Base-by-base conservation (phyloP, 495 filamentous ascomycete genomes). In the Sphaerosporella brunnea region DNA sequence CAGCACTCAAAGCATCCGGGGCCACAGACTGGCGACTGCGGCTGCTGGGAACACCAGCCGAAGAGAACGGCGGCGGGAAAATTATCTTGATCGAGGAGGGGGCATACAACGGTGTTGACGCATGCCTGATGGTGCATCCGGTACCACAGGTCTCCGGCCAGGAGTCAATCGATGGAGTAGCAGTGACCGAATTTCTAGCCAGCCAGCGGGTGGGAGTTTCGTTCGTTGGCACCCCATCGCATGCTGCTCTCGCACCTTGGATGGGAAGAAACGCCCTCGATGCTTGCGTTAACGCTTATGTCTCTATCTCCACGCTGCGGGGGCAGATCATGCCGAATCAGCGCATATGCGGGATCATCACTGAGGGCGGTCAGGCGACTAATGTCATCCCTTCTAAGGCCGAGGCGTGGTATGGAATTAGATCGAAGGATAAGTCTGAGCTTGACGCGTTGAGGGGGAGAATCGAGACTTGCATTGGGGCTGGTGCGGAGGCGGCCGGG, bases 51-150 rank as follows among this genome's bases (percentile, higher is more conserved):
- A 83, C 79, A 0, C 80, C 80, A 0, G 80, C 74, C 0, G 79
- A 84, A 60, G 79, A 83, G 64, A 73, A 72, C 15, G 75, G 77
- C 9, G 78, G 78, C 5, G 80, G 79, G 19, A 82, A 84, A 58
- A 75, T 75, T 46, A 72, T 70, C 36, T 66, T 82, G 5, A 82
- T 1, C 65, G 7, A 61, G 54, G 34, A 63, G 58, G 45, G 63
- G 65, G 23, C 72, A 80, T 50, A 75, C n/a, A n/a, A n/a, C 76
- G 0, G 76, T 75, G 0, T 72, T 71, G n/a, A 70, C 68, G 25
- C n/a, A n/a, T n/a, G n/a, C n/a, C n/a, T n/a, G n/a, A n/a, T n/a
- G n/a, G n/a, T n/a, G n/a, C n/a, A n/a, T n/a, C n/a, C n/a, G n/a
- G n/a, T n/a, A n/a, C n/a, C n/a, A n/a, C n/a, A n/a, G n/a, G n/a